Evolutionary conservation across 1,284 basidiomycete species (phyloP).

Genomic region (Calocybe gambosa): DNA sequence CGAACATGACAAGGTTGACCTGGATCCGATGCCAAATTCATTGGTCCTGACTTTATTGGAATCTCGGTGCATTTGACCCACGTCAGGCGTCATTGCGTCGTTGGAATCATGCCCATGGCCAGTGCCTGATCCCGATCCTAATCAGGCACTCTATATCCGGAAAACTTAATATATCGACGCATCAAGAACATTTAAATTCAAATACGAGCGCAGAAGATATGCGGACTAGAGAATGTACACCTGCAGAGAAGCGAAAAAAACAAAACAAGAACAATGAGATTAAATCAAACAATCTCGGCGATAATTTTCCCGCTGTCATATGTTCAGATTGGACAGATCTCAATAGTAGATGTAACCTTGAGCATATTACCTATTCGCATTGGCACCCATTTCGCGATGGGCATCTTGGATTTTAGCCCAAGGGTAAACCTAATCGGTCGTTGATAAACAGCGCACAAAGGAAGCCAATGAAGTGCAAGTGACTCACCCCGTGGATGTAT

Average conservation of each 20-base stretch:
- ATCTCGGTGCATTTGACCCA: background rate
- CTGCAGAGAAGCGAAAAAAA: too few species aligned
- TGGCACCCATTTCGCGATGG: constrained; percentile 82
- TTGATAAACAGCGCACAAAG: background rate
- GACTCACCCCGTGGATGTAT: constrained; percentile 69
- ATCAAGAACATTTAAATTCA: background rate
- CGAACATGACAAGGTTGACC: background rate
- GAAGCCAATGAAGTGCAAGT: constrained; percentile 3
- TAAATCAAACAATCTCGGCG: constrained; percentile 40
- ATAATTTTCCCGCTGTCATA: constrained; percentile 52
- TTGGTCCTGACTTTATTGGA: background rate
- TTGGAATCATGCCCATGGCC: background rate
- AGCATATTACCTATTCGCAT: constrained; percentile 58
- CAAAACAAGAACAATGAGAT: too few species aligned
- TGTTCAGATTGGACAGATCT: constrained; percentile 7
- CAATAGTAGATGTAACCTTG: constrained; percentile 1
- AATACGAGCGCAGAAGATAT: background rate
- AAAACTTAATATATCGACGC: background rate
- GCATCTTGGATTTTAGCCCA: constrained; percentile 84
- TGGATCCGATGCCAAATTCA: background rate
- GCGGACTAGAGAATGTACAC: too few species aligned
- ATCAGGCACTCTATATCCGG: constrained; percentile 1
- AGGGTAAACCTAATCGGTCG: constrained; percentile 56
- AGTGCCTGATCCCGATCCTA: background rate
- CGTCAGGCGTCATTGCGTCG: background rate